A percentile compares a stretch with the other conserved stretches of the same genome.
Conservation (phyloP, 805 yeast species). For the Metschnikowia baotianmanensis region DNA sequence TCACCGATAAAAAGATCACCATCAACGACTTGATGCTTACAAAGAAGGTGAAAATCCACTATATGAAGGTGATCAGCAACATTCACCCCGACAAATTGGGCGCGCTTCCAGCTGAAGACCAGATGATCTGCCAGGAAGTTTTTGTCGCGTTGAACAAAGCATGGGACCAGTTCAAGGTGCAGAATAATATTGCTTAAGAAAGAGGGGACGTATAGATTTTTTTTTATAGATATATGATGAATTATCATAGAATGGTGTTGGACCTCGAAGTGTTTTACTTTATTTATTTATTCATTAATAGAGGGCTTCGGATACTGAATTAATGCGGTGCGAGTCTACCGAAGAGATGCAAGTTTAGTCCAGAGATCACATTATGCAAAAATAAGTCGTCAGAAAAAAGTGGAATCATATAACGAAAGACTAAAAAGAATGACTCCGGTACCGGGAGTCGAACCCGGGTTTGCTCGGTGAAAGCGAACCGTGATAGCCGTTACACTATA, state of each 20-base stretch:
- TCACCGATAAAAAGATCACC: constrained; percentile 41
- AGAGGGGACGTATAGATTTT: no score
- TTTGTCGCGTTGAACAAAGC: constrained; percentile 82
- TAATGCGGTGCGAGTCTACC: no score
- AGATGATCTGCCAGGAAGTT: constrained; percentile 83
- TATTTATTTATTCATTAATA: no score
- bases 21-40: constrained; percentile 80
- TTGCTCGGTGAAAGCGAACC: constrained; percentile 84
- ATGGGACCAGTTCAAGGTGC: constrained; percentile 56
- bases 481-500: constrained; percentile 82
- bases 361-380: no score
- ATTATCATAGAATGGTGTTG: no score
- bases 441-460: constrained; percentile 88
- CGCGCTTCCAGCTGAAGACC: constrained; percentile 59
- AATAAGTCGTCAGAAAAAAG: no score
- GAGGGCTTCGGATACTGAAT: no score
- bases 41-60: constrained; percentile 80
- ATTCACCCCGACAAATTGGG: constrained; percentile 85
- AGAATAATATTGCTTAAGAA: constrained; percentile 20
- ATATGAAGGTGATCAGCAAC: constrained; percentile 75
- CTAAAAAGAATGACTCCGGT: constrained; percentile 53
- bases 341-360: no score
- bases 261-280: no score
- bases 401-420: no score
- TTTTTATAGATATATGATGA: no score